These are phyloP conservation scores for Fusarium hainanense DNA, from an alignment of 2,329 filamentous ascomycete species.

Conservation along the genomic window DNA sequence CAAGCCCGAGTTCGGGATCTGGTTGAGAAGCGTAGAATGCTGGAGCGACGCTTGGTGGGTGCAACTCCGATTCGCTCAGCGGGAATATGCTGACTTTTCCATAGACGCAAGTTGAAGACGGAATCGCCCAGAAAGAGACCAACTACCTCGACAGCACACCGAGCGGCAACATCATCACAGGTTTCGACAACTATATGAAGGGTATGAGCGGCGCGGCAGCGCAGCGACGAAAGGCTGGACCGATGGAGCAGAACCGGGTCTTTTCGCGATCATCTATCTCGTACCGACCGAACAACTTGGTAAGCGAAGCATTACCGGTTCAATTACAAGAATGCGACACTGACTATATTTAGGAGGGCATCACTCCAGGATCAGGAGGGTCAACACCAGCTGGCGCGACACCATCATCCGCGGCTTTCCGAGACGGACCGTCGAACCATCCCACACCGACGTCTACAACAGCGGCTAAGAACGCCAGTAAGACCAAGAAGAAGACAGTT, in stretches of 20 bases:
- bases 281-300: slow-evolving; percentile 60
- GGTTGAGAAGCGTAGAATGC: slow-evolving; percentile 56
- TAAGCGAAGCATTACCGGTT: slow-evolving; percentile 35
- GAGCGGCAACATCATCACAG: slow-evolving; percentile 93
- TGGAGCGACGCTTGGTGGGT: slow-evolving; percentile 54
- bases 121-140: slow-evolving; percentile 84
- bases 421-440: slow-evolving; percentile 61
- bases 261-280: slow-evolving; percentile 76
- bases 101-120: slow-evolving; percentile 71
- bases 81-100: slow-evolving; percentile 25
- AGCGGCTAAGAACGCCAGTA: slow-evolving; percentile 58
- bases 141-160: slow-evolving; percentile 91
- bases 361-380: slow-evolving; percentile 52
- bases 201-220: slow-evolving; percentile 74
- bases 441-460: slow-evolving; percentile 67
- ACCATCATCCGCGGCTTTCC: slow-evolving; percentile 65
- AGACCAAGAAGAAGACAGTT: slow-evolving; percentile 62
- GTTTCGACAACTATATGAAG: slow-evolving; percentile 99
- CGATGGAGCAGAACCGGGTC: slow-evolving; percentile 77
- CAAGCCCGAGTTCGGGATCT: slow-evolving; percentile 61
- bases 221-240: slow-evolving; percentile 71
- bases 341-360: slow-evolving; percentile 38
- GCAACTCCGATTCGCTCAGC: slow-evolving; percentile 46
- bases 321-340: neutral
- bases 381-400: slow-evolving; percentile 53